Percentiles rank a stretch among this genome's conserved stretches.
These are phyloP conservation scores for Malus asiatica DNA, from an alignment of 306 rosid genomes.

Conservation along the genomic window DNA sequence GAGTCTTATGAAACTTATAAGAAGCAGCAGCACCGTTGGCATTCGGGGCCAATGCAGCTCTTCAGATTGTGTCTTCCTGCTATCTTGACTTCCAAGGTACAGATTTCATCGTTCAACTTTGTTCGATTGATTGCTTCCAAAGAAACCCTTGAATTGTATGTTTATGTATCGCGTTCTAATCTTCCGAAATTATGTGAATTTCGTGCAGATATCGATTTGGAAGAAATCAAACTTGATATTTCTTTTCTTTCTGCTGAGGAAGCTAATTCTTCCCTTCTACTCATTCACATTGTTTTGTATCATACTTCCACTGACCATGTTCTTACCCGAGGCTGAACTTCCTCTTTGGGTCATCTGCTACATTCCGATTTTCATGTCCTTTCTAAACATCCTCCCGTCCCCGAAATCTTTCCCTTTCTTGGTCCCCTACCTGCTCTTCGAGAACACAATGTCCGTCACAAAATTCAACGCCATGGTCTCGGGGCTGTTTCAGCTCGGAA, in stretches of 20 bases:
- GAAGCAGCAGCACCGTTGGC: conserved; percentile 99
- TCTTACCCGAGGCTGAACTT: conserved; percentile 85
- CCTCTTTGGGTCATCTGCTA: conserved; percentile 98
- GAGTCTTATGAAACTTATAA: conserved; percentile 95
- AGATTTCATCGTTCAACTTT: background rate
- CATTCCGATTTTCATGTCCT: conserved; percentile 82
- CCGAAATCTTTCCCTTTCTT: conserved; percentile 93
- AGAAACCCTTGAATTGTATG: background rate
- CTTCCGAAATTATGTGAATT: background rate
- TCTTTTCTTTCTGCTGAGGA: conserved; percentile 86
- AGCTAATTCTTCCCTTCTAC: conserved; percentile 91
- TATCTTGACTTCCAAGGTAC: conserved; percentile 71
- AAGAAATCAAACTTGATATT: conserved; percentile 88
- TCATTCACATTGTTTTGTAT: conserved; percentile 94
- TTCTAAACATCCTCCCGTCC: conserved; percentile 89
- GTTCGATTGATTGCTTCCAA: background rate
- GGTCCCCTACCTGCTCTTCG: conserved; percentile 87
- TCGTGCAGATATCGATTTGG: conserved; percentile 73
- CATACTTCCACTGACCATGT: conserved; percentile 93
- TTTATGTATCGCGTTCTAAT: background rate
- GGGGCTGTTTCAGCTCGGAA: conserved; percentile 88
- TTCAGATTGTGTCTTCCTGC: conserved; percentile 86
- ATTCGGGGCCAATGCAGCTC: conserved; percentile 99
- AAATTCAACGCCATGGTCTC: conserved; percentile 99
- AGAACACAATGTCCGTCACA: conserved; percentile 99